A percentile compares a stretch with the other conserved stretches of the same genome.
These are phyloP conservation scores for Apiospora aurea DNA, from an alignment of 2,329 filamentous ascomycete genomes.

Conservation along the genomic window DNA sequence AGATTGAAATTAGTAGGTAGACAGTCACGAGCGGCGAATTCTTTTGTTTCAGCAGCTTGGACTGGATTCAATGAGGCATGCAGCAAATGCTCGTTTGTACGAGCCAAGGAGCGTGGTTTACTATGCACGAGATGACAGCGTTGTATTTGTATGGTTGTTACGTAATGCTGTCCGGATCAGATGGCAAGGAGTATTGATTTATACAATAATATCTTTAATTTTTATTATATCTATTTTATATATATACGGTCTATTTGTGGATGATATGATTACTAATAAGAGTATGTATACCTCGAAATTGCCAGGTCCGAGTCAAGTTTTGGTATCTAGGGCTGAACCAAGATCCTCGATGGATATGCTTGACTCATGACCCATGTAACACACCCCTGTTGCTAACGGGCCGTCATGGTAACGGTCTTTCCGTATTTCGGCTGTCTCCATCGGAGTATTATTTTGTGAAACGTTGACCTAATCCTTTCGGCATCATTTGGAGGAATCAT, in stretches of 20 bases:
- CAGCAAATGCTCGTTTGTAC: neutral
- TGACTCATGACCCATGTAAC: conserved; percentile 1
- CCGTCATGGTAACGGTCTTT: neutral
- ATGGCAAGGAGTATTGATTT: neutral
- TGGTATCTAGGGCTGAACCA: neutral
- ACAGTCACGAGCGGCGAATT: neutral
- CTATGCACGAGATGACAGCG: neutral
- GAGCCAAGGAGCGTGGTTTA: neutral
- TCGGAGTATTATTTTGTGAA: too few species aligned
- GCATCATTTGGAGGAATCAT: too few species aligned
- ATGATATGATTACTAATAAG: neutral
- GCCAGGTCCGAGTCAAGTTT: neutral
- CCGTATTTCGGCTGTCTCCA: neutral
- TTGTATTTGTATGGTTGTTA: neutral
- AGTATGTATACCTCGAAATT: neutral
- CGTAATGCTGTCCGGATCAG: neutral
- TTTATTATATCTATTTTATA: neutral
- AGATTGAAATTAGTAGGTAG: conserved; percentile 24
- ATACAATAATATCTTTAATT: neutral
- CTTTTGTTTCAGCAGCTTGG: neutral
- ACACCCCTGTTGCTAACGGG: neutral
- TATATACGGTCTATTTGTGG: neutral
- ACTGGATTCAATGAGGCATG: neutral
- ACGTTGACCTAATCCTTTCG: too few species aligned
- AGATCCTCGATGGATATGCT: neutral